These are phyloP conservation scores for Coprinellus aureogranulatus DNA, from an alignment of 768 basidiomycete genomes.

Conservation along the genomic window DNA sequence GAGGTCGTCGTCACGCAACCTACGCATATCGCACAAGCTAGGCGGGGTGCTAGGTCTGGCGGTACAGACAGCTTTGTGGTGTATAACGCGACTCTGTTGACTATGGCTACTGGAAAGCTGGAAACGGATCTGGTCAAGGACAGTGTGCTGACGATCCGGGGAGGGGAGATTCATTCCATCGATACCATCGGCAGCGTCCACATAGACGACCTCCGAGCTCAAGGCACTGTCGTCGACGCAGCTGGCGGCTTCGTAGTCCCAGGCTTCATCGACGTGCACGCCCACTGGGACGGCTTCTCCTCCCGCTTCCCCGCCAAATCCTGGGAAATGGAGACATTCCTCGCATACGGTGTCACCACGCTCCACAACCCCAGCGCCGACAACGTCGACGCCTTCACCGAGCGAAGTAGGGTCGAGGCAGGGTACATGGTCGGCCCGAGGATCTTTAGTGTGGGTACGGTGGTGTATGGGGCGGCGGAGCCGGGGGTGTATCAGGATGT, in stretches of 20 bases:
- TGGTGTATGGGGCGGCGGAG: conserved; percentile 58
- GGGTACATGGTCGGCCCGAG: conserved; percentile 69
- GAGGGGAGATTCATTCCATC: conserved; percentile 57
- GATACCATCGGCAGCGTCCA: conserved; percentile 31
- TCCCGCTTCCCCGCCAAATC: conserved; percentile 59
- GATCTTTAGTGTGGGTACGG: conserved; percentile 66
- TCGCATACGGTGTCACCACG: conserved; percentile 75
- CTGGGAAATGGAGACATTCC: conserved; percentile 74
- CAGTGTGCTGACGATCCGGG: conserved; percentile 52
- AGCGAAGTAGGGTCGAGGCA: conserved; percentile 66
- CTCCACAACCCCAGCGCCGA: conserved; percentile 71
- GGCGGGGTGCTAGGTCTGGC: conserved; percentile 36
- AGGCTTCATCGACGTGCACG: conserved; percentile 76
- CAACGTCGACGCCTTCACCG: conserved; percentile 60
- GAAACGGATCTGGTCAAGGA: conserved; percentile 48
- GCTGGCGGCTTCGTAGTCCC: conserved; percentile 69
- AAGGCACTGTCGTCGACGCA: conserved; percentile 49
- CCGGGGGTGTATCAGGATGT: conserved; percentile 58
- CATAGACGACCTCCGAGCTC: conserved; percentile 21
- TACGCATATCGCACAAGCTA: conserved; percentile 56
- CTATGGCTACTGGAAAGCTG: conserved; percentile 58
- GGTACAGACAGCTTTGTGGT: conserved; percentile 43
- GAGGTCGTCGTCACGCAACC: conserved; percentile 58
- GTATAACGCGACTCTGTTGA: conserved; percentile 66
- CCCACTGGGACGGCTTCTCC: conserved; percentile 63